These are phyloP conservation scores for Cicer judaicum DNA, from an alignment of 306 rosid species.

Conservation along the genomic window DNA sequence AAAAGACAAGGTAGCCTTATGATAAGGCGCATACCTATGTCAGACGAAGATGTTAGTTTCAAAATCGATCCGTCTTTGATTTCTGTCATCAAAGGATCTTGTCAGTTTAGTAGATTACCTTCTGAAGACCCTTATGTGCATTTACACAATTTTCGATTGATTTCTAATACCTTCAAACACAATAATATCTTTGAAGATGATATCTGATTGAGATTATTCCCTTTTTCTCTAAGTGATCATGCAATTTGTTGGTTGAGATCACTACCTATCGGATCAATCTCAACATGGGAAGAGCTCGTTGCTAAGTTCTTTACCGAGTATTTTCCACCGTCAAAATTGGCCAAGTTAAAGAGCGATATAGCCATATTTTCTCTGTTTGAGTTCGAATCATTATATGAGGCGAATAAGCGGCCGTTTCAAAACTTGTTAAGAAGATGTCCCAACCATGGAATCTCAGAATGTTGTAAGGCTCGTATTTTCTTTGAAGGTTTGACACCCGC, in stretches of 20 bases:
- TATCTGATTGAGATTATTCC: neutral
- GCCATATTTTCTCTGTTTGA: neutral
- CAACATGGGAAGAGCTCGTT: too few species aligned
- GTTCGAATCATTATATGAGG: neutral
- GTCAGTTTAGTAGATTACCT: constrained; percentile 1
- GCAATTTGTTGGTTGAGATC: neutral
- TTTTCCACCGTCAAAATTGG: neutral
- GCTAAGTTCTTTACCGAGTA: neutral
- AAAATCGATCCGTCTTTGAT: neutral
- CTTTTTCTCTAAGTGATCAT: neutral
- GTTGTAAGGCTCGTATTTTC: too few species aligned
- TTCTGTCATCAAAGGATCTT: neutral
- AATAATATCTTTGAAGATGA: neutral
- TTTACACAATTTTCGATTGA: neutral
- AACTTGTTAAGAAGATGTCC: neutral
- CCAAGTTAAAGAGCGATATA: neutral
- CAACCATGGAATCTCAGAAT: neutral
- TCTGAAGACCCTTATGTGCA: neutral
- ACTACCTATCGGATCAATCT: too few species aligned
- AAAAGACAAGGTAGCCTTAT: too few species aligned
- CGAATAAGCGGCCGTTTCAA: neutral
- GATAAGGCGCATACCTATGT: too few species aligned
- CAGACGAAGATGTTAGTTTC: too few species aligned
- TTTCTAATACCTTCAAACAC: neutral
- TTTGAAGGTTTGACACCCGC: neutral